Evolutionary conservation across 192 early-diverging fungal species (phyloP).

Genomic region (Backusella australiensis): DNA sequence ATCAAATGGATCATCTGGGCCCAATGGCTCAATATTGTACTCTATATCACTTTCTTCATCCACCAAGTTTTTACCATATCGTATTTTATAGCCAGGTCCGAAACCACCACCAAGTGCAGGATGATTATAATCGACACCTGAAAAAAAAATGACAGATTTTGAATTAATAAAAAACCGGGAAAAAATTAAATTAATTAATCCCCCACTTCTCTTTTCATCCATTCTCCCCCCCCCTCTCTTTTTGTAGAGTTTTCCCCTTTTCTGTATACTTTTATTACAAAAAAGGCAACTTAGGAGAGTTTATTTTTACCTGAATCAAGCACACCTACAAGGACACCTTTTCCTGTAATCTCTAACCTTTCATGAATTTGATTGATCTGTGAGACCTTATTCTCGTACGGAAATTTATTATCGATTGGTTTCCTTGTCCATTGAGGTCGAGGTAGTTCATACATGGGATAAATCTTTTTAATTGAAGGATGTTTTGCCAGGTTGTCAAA

Average conservation of each 20-base stretch:
- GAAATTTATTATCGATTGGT: background rate
- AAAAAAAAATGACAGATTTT: background rate
- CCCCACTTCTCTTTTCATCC: background rate
- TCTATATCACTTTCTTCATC: slow-evolving; percentile 43
- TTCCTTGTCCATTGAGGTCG: slow-evolving; percentile 2
- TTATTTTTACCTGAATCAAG: slow-evolving; percentile 53
- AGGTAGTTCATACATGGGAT: slow-evolving; percentile 21
- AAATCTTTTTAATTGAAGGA: slow-evolving; percentile 21
- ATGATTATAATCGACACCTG: slow-evolving; percentile 57
- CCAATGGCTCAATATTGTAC: background rate
- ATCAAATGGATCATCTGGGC: slow-evolving; percentile 47
- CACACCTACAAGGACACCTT: slow-evolving; percentile 61
- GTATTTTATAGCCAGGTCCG: slow-evolving; percentile 57
- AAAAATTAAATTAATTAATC: slow-evolving; percentile 3
- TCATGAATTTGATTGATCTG: slow-evolving; percentile 49
- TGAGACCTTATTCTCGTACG: slow-evolving; percentile 35
- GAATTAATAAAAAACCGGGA: background rate
- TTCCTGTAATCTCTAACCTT: slow-evolving; percentile 52
- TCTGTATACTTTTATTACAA: background rate
- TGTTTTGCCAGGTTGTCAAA: background rate
- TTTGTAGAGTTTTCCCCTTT: background rate
- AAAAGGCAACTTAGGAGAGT: background rate
- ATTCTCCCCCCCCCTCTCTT: background rate
- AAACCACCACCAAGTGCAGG: slow-evolving; percentile 65
- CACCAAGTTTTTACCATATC: slow-evolving; percentile 61